Evolutionary conservation across 768 basidiomycete genomes (phyloP).

Genomic region (Amylocystis lapponica): DNA sequence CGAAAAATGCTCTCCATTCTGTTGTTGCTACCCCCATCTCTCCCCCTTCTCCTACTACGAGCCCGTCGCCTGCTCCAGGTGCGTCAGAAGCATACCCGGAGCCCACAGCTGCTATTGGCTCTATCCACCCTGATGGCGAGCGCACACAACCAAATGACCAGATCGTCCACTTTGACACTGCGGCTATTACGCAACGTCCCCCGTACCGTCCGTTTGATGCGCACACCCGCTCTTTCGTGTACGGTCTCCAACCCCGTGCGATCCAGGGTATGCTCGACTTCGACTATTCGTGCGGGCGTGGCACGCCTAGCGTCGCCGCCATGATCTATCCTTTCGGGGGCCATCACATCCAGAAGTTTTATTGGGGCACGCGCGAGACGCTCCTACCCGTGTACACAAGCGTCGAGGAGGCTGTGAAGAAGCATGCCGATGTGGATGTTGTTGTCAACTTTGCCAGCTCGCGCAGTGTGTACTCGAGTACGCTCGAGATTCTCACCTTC

Average conservation of each 20-base stretch:
- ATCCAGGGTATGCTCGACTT: conserved; percentile 99
- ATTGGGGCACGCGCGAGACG: conserved; percentile 99
- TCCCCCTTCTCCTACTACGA: conserved; percentile 35
- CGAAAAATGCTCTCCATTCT: conserved; percentile 29
- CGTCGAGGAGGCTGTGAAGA: conserved; percentile 83
- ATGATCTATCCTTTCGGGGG: conserved; percentile 99
- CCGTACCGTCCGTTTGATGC: conserved; percentile 90
- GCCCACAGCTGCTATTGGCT: conserved; percentile 45
- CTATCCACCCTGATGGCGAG: conserved; percentile 71
- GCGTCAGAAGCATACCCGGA: conserved; percentile 21
- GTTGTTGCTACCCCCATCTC: conserved; percentile 44
- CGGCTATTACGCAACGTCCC: conserved; percentile 47
- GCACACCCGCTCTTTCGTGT: conserved; percentile 93
- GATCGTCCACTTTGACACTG: conserved; percentile 81
- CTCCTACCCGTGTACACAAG: conserved; percentile 96
- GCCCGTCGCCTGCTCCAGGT: conserved; percentile 12
- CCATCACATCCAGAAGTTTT: conserved; percentile 99
- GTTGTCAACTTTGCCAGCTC: conserved; percentile 97
- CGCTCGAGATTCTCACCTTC: conserved; percentile 82
- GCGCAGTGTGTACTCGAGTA: conserved; percentile 91
- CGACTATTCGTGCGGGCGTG: conserved; percentile 94
- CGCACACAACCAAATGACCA: conserved; percentile 84
- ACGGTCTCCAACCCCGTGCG: conserved; percentile 97
- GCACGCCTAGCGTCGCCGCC: conserved; percentile 88
- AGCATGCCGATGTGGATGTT: conserved; percentile 95